Base-by-base conservation (phyloP, 2,329 filamentous ascomycete species). In the Pseudocercospora fuligena region DNA sequence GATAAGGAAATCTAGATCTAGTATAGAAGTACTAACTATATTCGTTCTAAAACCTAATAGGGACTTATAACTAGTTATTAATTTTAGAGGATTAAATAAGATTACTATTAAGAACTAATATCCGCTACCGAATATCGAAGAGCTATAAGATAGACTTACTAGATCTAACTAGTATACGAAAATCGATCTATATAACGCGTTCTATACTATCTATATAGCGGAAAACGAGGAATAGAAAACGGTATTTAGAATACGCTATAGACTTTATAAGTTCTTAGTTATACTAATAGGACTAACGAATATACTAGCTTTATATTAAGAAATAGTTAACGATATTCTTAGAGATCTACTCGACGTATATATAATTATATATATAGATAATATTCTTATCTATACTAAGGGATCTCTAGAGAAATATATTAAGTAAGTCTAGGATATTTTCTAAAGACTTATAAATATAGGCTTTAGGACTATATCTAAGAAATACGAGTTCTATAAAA, bases 91-190 rank as follows among this genome's bases (percentile, higher is more conserved):
- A 1, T 59, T 79, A 27, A 79, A 79, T 60, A 21, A 54, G 2
- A 69, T 78, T 21, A 79, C 72, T 1, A 65, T 71, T 25, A 79
- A 80, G 60, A 70, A 78, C 64, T 27, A 60, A 2, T 75, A 76
- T 47, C 66, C 63, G 0, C 19, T 79, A 16, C 70, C 64, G 0
- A 56, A 77, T 21, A 75, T 78, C 31, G 53, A 62, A 6, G 66
- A 79, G 58, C 69, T 68, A 1, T 46, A 75, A 33, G 67, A 76
- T 29, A 27, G 59, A 1, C 14, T 78, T 16, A 46, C 49, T 16
- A 23, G 49, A 23, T 23, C 25, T 23, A 23, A 53, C 49, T 53
- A 23, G 19, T 53, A 53, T 54, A 69, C 60, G 21, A 73, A 7
- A n/a, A 31, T 72, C 9, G 71, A 78, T 65, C 12, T 78, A 49